A percentile compares a stretch with the other conserved stretches of the same genome.
These are phyloP conservation scores for Aspergillus quadrilineatus DNA, from an alignment of 2,329 filamentous ascomycete species.

Conservation along the genomic window DNA sequence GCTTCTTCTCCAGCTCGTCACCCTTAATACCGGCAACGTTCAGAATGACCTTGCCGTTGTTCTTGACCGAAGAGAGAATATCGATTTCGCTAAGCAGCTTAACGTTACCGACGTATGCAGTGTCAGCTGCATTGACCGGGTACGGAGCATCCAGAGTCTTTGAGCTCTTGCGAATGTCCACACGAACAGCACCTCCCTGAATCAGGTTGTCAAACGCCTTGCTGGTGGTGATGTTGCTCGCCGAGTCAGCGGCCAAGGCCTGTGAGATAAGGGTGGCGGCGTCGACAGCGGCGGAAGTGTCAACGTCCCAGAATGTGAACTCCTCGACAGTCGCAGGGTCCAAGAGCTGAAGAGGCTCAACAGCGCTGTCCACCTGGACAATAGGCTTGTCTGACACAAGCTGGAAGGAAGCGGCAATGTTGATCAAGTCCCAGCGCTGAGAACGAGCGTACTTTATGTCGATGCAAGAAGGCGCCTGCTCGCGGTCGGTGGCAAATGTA, in stretches of 20 bases:
- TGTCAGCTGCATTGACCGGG: constrained; percentile 73
- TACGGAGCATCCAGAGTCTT: constrained; percentile 85
- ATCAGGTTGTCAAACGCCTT: constrained; percentile 62
- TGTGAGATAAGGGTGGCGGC: constrained; percentile 64
- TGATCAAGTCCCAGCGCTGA: constrained; percentile 60
- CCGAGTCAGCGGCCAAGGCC: constrained; percentile 60
- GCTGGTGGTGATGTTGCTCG: constrained; percentile 61
- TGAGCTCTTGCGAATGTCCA: constrained; percentile 79
- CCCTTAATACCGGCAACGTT: constrained; percentile 78
- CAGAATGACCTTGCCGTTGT: constrained; percentile 70
- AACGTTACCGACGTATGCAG: constrained; percentile 74
- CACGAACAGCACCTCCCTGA: constrained; percentile 75
- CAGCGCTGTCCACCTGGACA: constrained; percentile 34
- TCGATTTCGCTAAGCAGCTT: constrained; percentile 78
- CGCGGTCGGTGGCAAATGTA: constrained; percentile 70
- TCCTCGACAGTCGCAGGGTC: constrained; percentile 64
- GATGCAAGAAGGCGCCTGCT: constrained; percentile 62
- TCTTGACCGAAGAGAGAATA: constrained; percentile 67
- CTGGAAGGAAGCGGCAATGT: constrained; percentile 47
- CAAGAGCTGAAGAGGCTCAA: constrained; percentile 53
- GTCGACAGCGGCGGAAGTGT: constrained; percentile 66
- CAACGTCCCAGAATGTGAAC: constrained; percentile 92
- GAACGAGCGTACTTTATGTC: constrained; percentile 89
- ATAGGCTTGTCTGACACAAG: constrained; percentile 44
- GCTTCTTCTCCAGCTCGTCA: constrained; percentile 83